Evolutionary conservation across 148 eudicot genomes (phyloP), one percentile per base, ranked within the genome.

Genomic region (Chenopodium quinoa): DNA sequence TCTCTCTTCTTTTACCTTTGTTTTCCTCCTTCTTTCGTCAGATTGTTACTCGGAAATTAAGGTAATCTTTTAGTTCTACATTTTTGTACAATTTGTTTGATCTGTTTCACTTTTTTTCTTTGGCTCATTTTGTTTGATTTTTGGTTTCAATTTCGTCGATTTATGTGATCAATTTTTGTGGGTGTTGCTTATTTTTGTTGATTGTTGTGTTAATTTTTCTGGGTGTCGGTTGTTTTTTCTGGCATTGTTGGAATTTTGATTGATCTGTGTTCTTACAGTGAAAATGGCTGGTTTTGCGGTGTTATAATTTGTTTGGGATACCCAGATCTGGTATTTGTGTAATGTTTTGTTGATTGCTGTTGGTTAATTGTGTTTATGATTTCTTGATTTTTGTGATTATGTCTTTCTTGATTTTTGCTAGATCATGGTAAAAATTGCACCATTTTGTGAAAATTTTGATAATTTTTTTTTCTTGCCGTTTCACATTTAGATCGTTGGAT

Each of bases 401-500:
- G 47, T 17, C 6, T 13, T 78, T 65, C 13, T 62, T 64, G 9
- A 48, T 58, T 40, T 72, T 48, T 20, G 44, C 25, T 10, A 83
- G 73, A 83, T 78, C 63, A 64, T 25, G 16, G 52, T 71, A 34
- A 47, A 44, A 44, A 7, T 47, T 69, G 71, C 79, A 67, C 79
- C 25, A 29, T 20, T 4, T 44, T 56, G n/a, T 2, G 34, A 44
- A 69, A 62, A 44, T 13, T 9, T 75, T 72, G 1, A 32, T 27
- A 40, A 40, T 40, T 40, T 16, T 60, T 66, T 75, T 64, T 3
- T 70, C 25, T 50, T 10, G 47, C 56, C 75, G 52, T 56, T 17
- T 70, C 25, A 68, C 52, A n/a, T 37, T 29, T 17, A 58, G 77
- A 79, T 78, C 79, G 23, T 74, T 79, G 84, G 84, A 84, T 83